A percentile compares a stretch with the other conserved stretches of the same genome.
phyloP scores from a whole-genome alignment of 441 rosid species.

The Raphanus hybrid region DNA sequence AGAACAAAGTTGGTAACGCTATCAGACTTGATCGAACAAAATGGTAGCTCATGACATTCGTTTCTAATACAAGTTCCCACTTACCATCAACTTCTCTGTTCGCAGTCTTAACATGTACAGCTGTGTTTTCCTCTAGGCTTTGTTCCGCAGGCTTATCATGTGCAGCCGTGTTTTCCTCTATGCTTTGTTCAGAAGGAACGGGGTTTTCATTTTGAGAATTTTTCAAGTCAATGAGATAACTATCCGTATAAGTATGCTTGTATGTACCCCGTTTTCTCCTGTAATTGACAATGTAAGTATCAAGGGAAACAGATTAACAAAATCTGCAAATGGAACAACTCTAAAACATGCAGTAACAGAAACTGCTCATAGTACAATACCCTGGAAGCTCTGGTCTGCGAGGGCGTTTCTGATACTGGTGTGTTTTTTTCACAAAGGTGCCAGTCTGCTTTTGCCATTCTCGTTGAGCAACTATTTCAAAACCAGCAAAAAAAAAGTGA shows the following conservation, averaged over 20 bases:
- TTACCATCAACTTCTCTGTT: constrained; percentile 36
- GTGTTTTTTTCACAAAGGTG: constrained; percentile 40
- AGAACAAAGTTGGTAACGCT: constrained; percentile 7
- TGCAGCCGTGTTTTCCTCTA: constrained; percentile 30
- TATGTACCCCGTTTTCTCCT: constrained; percentile 49
- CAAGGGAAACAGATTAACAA: constrained; percentile 17
- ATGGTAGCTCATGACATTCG: neutral
- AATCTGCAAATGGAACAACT: constrained; percentile 26
- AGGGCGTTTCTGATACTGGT: constrained; percentile 43
- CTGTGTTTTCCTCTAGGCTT: constrained; percentile 27
- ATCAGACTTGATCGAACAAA: constrained; percentile 32
- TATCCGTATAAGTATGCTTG: constrained; percentile 55
- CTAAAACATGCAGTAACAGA: constrained; percentile 12
- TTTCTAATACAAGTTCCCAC: constrained; percentile 15
- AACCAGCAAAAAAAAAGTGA: constrained; percentile 6
- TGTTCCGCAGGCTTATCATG: constrained; percentile 12
- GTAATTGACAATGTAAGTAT: constrained; percentile 25
- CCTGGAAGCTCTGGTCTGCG: constrained; percentile 74
- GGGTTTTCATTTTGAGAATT: constrained; percentile 41
- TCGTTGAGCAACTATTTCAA: constrained; percentile 60
- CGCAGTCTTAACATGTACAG: constrained; percentile 22
- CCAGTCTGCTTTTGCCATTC: constrained; percentile 83
- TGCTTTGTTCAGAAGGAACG: constrained; percentile 31
- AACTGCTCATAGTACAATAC: constrained; percentile 51
- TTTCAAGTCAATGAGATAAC: constrained; percentile 49